Base-by-base conservation (phyloP, 2,329 filamentous ascomycete genomes). In the Penicillium sp. region DNA sequence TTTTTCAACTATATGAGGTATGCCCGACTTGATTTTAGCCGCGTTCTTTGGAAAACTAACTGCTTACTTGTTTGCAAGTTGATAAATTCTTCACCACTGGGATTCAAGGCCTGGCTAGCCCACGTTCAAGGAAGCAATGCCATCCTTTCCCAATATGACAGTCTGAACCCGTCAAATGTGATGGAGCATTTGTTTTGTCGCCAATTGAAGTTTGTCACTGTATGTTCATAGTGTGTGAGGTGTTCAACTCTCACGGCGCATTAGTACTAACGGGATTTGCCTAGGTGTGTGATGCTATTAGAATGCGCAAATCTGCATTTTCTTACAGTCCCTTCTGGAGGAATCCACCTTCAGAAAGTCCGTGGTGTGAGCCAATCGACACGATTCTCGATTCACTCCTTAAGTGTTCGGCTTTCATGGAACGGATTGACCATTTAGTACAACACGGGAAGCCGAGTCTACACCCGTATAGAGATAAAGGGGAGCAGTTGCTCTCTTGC, bases 1-100 rank as follows among this genome's bases (percentile, higher is more conserved):
- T 56, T 1, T 50, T 58, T 13, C 45, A 55, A 27, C 31, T 53
- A 32, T 56, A 55, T 14, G 44, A 56, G 45, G 48, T 54, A 47
- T 31, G 41, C 14, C 11, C 11, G 8, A 26, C 33, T 48, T 31
- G n/a, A n/a, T n/a, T n/a, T n/a, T n/a, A n/a, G n/a, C n/a, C n/a
- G n/a, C n/a, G n/a, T n/a, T n/a, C n/a, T n/a, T n/a, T n/a, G n/a
- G n/a, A n/a, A n/a, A n/a, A n/a, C n/a, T n/a, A n/a, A n/a, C n/a
- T n/a, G n/a, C 4, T 23, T 28, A 47, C 36, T 20, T n/a, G 10
- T 14, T 5, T 7, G 26, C 4, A 19, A 54, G 48, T 40, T 54
- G 20, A 45, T 56, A 21, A 52, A 50, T 39, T 50, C 43, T 15
- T 54, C 49, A 3, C 47, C 44, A 2, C 43, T 50, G 14, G 52